Evolutionary conservation across 2,329 filamentous ascomycete genomes (phyloP).

Genomic region (Arachnomyces sp.): DNA sequence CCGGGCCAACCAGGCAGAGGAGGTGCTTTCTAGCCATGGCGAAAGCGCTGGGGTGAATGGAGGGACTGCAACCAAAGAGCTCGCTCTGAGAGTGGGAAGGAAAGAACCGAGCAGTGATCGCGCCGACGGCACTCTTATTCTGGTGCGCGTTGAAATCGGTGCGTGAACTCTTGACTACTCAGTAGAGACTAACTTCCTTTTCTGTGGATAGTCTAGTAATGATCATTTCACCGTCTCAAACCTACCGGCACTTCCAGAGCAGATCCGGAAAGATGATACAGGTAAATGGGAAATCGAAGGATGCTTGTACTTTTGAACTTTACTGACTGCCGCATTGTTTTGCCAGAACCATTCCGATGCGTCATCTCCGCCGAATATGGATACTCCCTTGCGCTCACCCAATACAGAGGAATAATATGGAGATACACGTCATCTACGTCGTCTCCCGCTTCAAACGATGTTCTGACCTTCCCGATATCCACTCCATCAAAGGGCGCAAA

Average conservation of each 20-base stretch:
- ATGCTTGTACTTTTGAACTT: not conserved
- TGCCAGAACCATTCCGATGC: constrained; percentile 55
- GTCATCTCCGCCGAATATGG: constrained; percentile 56
- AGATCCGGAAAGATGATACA: constrained; percentile 57
- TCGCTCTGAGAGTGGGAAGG: constrained; percentile 31
- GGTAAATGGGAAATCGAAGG: constrained; percentile 42
- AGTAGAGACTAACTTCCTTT: constrained; percentile 8
- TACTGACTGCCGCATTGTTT: constrained; percentile 10
- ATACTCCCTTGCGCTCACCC: constrained; percentile 72
- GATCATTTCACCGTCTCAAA: constrained; percentile 79
- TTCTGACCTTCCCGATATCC: constrained; percentile 71
- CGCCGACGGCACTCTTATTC: constrained; percentile 25
- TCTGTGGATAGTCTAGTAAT: constrained; percentile 59
- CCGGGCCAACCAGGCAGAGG: constrained; percentile 11
- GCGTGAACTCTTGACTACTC: constrained; percentile 8
- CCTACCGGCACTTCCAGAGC: constrained; percentile 71
- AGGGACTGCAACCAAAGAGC: constrained; percentile 18
- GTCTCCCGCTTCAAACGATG: constrained; percentile 51
- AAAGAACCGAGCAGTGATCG: constrained; percentile 26
- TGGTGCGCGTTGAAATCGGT: constrained; percentile 21
- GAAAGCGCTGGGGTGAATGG: no score
- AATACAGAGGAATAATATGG: constrained; percentile 81
- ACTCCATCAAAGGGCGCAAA: constrained; percentile 57
- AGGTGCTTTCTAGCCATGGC: constrained; percentile 2
- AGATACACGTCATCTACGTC: constrained; percentile 56